These are phyloP conservation scores for Pholiota molesta DNA, from an alignment of 768 basidiomycete species.

Conservation along the genomic window DNA sequence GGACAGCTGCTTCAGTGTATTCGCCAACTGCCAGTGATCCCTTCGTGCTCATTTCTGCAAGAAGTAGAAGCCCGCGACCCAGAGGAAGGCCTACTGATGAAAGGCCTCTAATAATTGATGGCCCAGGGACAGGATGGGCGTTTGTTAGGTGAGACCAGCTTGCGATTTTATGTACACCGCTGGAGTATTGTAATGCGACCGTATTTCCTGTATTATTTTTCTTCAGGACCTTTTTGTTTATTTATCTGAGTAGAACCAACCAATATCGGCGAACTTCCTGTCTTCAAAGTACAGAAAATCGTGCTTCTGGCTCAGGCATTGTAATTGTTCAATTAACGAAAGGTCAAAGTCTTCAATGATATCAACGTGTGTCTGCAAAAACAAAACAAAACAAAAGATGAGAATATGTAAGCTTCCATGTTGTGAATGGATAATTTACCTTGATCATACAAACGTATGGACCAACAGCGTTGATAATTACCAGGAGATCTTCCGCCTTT, in stretches of 20 bases:
- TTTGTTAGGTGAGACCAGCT: conserved; percentile 97
- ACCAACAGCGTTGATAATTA: conserved; percentile 87
- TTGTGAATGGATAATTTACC: conserved; percentile 47
- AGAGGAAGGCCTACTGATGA: conserved; percentile 83
- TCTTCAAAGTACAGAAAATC: conserved; percentile 99
- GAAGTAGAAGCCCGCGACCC: conserved; percentile 83
- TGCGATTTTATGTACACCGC: conserved; percentile 91
- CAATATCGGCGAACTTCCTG: conserved; percentile 98
- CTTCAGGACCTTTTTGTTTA: background rate
- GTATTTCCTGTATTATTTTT: conserved; percentile 78
- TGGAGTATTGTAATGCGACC: conserved; percentile 91
- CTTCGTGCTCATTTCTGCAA: conserved; percentile 95
- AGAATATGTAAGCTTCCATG: conserved; percentile 19
- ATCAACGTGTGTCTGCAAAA: conserved; percentile 83
- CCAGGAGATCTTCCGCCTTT: conserved; percentile 72
- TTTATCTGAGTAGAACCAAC: conserved; percentile 42
- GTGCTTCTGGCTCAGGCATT: conserved; percentile 72
- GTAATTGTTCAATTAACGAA: conserved; percentile 68
- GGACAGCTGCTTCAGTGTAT: conserved; percentile 84
- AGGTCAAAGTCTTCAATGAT: conserved; percentile 90
- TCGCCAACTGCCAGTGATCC: conserved; percentile 82
- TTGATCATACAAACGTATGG: conserved; percentile 93
- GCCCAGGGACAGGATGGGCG: conserved; percentile 96
- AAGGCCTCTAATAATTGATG: conserved; percentile 90
- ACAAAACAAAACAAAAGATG: no score